These are phyloP conservation scores for Ophidiomyces ophidiicola DNA, from an alignment of 2,329 filamentous ascomycete species.

Conservation along the genomic window DNA sequence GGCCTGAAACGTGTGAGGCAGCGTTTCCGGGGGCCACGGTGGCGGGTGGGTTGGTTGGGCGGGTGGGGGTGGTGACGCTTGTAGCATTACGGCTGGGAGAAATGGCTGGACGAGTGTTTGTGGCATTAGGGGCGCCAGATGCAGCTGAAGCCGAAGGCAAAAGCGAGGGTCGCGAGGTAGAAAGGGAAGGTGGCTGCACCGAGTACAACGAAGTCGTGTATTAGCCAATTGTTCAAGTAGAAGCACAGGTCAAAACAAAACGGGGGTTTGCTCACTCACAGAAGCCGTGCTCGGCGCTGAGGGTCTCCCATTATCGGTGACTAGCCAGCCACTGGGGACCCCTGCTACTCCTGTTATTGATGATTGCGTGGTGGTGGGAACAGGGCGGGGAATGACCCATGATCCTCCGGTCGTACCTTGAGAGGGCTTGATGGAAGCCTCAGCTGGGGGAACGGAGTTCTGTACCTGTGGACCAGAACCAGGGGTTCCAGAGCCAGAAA, in stretches of 20 bases:
- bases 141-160: slow-evolving; percentile 7
- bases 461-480: slow-evolving; percentile 35
- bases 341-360: slow-evolving; percentile 34
- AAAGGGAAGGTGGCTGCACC: slow-evolving; percentile 18
- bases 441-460: slow-evolving; percentile 48
- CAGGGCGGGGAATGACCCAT: slow-evolving; percentile 42
- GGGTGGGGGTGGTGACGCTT: neutral
- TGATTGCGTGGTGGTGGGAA: slow-evolving; percentile 35
- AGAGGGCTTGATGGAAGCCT: slow-evolving; percentile 40
- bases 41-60: neutral
- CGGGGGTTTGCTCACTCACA: slow-evolving; percentile 48
- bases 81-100: slow-evolving; percentile 16
- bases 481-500: slow-evolving; percentile 54
- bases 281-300: slow-evolving; percentile 57
- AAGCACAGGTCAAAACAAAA: neutral
- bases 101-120: slow-evolving; percentile 17
- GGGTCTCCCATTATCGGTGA: slow-evolving; percentile 61
- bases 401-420: slow-evolving; percentile 5
- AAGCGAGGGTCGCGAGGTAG: slow-evolving; percentile 5
- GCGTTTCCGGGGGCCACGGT: slow-evolving; percentile 5
- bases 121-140: slow-evolving; percentile 16
- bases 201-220: neutral
- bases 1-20: neutral
- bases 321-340: slow-evolving; percentile 69
- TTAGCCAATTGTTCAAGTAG: neutral